Base-by-base conservation (phyloP, 306 rosid genomes). In the Cucumis melo region DNA sequence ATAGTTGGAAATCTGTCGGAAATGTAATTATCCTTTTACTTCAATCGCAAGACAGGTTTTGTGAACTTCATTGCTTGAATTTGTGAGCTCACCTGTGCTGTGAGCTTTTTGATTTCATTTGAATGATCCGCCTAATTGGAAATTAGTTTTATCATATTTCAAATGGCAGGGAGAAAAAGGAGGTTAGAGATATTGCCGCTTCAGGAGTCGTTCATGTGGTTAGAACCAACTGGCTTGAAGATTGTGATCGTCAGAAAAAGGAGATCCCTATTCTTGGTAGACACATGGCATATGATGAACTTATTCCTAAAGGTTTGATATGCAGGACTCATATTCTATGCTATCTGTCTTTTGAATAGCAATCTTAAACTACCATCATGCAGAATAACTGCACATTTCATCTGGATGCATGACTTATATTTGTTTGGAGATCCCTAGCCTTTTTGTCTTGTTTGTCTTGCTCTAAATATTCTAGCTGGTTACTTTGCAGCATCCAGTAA, bases 181-280 rank as follows among this genome's bases (percentile, higher is more conserved):
- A 93, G 79, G 81, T 90, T 79, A 86, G 96, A 87, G 85, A 86
- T 29, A 82, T 90, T 76, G 96, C 93, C 79, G 93, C 98, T 87
- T 80, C 81, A 15, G 96, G 98, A 77, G 79, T 91, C 72, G 80
- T 88, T 77, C 81, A 83, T 77, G 96, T 90, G 77, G 98, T 93
- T 70, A 91, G 81, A 83, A 78, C 89, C 48, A 48, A 83, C 59
- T 93, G 98, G 98, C 96, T 93, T 80, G 95, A 91, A 83, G 97
- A 93, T 78, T 93, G 98, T 81, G 89, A 90, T 78, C 85, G 76
- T 74, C 77, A 78, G 77, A 93, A n/a, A n/a, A n/a, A 88, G 83
- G 89, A 90, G 87, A 83, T 90, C 73, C 88, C 88, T 68, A 89
- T 91, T 83, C 87, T 82, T 60, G 81, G 73, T 78, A 87, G 87